Base-by-base conservation (phyloP, 1,284 basidiomycete genomes). In the Phlebopus sp. region DNA sequence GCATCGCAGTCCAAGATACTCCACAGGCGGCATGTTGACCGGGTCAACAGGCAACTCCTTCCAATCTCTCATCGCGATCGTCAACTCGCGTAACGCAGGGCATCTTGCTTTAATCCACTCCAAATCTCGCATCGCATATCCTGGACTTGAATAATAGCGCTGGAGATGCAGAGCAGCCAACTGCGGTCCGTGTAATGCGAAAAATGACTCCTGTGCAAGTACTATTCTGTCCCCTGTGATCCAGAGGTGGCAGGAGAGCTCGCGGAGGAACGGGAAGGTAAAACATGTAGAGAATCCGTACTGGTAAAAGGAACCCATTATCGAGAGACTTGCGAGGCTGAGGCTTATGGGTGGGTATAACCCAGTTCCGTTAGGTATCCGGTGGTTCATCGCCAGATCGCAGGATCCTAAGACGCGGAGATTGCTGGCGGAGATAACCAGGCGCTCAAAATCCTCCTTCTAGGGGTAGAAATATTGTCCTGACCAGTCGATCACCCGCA, bases 401-500 rank as follows among this genome's bases (percentile, higher is more conserved):
- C 8, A 11, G 27, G 27, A 4, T 9, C 27, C 27, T 29, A 29
- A 8, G 8, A 29, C 27, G 10, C 27, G 27, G 27, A 29, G 27
- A 29, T 29, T 29, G 27, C 27, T 4, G 8, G 27, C 27, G 8
- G 27, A 29, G 10, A 8, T 29, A 29, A 29, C 5, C 5, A 29
- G 27, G 27, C 27, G 27, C 9, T 29, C 27, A 29, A 29, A 29
- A 29, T 11, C 27, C 27, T 29, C 27, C 10, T 2, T 9, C 27
- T 9, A 2, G 14, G 32, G 32, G 25, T 14, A 21, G 27, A 19
- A 23, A 19, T 23, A 13, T 2, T 29, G 11, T 9, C 17, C 23
- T 3, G 43, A 21, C 48, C 48, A 49, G 15, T 46, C 37, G 11
- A 50, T 9, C 13, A 37, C 45, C 36, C 27, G 17, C 30, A 50